A percentile compares a stretch with the other conserved stretches of the same genome.
These are phyloP conservation scores for Pythium utonaiense DNA, from an alignment of 352 stramenopile species.

Conservation along the genomic window DNA sequence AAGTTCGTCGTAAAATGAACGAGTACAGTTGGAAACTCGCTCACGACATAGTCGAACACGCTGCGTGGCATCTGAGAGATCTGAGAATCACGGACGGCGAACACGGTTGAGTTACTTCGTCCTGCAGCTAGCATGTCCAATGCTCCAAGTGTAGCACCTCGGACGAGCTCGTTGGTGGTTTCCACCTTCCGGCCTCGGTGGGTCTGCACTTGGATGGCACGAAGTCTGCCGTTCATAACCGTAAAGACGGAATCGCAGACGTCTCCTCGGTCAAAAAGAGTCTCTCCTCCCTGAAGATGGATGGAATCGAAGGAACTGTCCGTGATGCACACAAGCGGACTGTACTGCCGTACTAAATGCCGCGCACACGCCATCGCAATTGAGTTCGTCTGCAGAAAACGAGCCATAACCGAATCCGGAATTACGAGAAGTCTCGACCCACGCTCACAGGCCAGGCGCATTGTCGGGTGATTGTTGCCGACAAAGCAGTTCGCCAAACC, in stretches of 20 bases:
- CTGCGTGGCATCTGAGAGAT: conserved; percentile 86
- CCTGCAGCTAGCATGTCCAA: conserved; percentile 80
- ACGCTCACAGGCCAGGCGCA: conserved; percentile 45
- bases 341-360: conserved; percentile 75
- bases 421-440: conserved; percentile 50
- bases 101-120: conserved; percentile 76
- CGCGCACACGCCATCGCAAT: conserved; percentile 52
- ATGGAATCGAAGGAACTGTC: conserved; percentile 85
- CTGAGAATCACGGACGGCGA: conserved; percentile 82
- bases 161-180: conserved; percentile 76
- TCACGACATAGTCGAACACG: conserved; percentile 85
- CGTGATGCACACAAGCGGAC: conserved; percentile 55
- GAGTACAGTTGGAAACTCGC: conserved; percentile 54
- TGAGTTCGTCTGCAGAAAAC: conserved; percentile 44
- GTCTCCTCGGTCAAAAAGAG: conserved; percentile 72
- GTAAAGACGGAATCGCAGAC: conserved; percentile 79
- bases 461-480: conserved; percentile 35
- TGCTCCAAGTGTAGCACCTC: conserved; percentile 70
- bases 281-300: conserved; percentile 80
- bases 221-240: conserved; percentile 72
- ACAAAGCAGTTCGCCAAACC: conserved; percentile 67
- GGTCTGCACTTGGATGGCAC: conserved; percentile 63
- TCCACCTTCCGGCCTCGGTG: conserved; percentile 63
- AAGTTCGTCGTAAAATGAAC: conserved; percentile 81
- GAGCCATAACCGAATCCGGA: conserved; percentile 51